phyloP scores from a whole-genome alignment of 2,329 filamentous ascomycete genomes.

The Akanthomyces muscarius region DNA sequence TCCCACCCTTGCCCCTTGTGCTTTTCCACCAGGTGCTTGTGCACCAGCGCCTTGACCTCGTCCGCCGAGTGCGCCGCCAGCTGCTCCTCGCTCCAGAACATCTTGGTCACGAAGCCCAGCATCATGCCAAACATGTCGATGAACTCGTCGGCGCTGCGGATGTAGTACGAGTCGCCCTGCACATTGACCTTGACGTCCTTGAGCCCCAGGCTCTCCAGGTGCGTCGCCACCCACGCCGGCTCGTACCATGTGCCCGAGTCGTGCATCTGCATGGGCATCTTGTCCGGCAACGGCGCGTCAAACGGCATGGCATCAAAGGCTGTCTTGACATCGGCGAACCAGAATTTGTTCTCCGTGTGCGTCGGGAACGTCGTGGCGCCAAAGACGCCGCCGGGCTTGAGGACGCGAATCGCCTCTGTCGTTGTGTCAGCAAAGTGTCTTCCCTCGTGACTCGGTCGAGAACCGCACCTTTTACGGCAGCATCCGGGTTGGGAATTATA shows the following conservation, averaged over 20 bases:
- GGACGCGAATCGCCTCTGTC: constrained; percentile 35
- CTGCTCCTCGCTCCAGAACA: constrained; percentile 39
- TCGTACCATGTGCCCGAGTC: constrained; percentile 38
- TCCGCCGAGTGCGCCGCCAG: constrained; percentile 34
- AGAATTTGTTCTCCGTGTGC: constrained; percentile 30
- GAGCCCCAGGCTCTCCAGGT: constrained; percentile 36
- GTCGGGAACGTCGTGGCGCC: constrained; percentile 36
- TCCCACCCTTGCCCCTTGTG: constrained; percentile 34
- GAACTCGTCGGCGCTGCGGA: constrained; percentile 35
- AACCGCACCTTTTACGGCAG: constrained; percentile 27
- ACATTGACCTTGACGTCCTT: constrained; percentile 35
- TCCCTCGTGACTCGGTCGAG: too few species aligned
- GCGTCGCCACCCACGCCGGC: constrained; percentile 34
- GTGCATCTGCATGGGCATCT: constrained; percentile 38
- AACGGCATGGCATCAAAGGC: constrained; percentile 41
- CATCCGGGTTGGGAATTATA: constrained; percentile 39
- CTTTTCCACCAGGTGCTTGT: constrained; percentile 37
- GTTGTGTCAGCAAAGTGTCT: neutral
- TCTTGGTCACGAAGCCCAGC: constrained; percentile 35
- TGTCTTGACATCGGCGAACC: constrained; percentile 34
- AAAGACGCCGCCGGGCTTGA: constrained; percentile 37
- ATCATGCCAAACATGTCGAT: constrained; percentile 35
- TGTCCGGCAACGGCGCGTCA: constrained; percentile 32
- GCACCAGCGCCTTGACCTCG: constrained; percentile 35
- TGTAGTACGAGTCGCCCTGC: constrained; percentile 25